These are phyloP conservation scores for Diplodia intermedia DNA, from an alignment of 2,329 filamentous ascomycete species.

Conservation along the genomic window DNA sequence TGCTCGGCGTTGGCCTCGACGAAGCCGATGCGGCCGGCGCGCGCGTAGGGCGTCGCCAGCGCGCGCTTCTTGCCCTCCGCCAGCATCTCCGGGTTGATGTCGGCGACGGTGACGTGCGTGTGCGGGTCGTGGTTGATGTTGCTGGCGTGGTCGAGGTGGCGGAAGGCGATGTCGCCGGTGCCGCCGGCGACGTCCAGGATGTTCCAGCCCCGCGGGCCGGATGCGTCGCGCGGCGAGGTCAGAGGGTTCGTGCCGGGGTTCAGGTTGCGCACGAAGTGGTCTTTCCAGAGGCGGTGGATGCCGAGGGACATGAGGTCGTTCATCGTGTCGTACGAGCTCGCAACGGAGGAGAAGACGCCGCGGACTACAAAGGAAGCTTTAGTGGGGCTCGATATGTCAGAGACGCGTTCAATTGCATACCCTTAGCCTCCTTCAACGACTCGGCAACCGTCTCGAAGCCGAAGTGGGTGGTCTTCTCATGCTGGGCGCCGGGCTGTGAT, in stretches of 20 bases:
- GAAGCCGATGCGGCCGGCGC: slow-evolving; percentile 67
- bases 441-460: slow-evolving; percentile 87
- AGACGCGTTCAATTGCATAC: slow-evolving; percentile 47
- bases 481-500: slow-evolving; percentile 45
- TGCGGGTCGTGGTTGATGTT: slow-evolving; percentile 79
- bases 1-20: slow-evolving; percentile 89
- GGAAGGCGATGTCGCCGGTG: slow-evolving; percentile 97
- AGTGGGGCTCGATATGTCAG: background rate
- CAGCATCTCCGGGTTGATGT: slow-evolving; percentile 97
- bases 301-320: slow-evolving; percentile 99
- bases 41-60: slow-evolving; percentile 65
- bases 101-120: slow-evolving; percentile 86
- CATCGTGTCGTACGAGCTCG: slow-evolving; percentile 95
- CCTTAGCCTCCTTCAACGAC: slow-evolving; percentile 74
- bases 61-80: slow-evolving; percentile 84
- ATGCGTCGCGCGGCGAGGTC: slow-evolving; percentile 45
- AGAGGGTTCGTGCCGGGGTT: slow-evolving; percentile 74
- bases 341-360: slow-evolving; percentile 92
- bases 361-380: slow-evolving; percentile 65
- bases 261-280: slow-evolving; percentile 90
- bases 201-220: slow-evolving; percentile 60
- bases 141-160: slow-evolving; percentile 87
- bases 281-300: slow-evolving; percentile 96
- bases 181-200: slow-evolving; percentile 97
- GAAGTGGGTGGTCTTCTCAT: slow-evolving; percentile 80